These are phyloP conservation scores for Diaporthe amygdali DNA, from an alignment of 2,329 filamentous ascomycete genomes.

Conservation along the genomic window DNA sequence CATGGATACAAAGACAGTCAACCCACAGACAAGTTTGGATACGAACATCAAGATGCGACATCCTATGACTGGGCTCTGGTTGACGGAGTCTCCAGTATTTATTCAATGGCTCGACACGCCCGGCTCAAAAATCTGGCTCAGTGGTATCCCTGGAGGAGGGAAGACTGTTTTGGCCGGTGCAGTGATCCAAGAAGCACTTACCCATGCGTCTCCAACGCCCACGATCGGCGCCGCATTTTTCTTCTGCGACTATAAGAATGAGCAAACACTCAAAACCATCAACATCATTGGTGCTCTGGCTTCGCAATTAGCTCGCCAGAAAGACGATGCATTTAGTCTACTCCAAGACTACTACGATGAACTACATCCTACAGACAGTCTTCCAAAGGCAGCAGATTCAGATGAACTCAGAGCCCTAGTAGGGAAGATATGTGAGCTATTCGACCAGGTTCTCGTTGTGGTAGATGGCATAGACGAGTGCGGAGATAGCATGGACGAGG, in stretches of 20 bases:
- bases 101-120: slow-evolving; percentile 28
- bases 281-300: neutral
- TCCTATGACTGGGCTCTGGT: slow-evolving; percentile 31
- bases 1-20: slow-evolving; percentile 21
- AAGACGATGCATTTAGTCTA: neutral
- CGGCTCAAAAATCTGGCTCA: slow-evolving; percentile 31
- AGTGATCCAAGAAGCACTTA: slow-evolving; percentile 27
- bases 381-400: neutral
- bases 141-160: slow-evolving; percentile 34
- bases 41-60: slow-evolving; percentile 27
- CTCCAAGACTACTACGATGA: neutral
- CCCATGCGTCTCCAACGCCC: neutral
- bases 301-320: neutral
- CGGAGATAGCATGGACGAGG: neutral
- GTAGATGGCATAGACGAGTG: neutral
- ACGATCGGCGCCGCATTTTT: neutral
- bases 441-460: neutral
- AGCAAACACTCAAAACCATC: neutral
- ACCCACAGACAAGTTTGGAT: slow-evolving; percentile 29
- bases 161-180: slow-evolving; percentile 34
- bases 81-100: slow-evolving; percentile 24
- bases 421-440: neutral
- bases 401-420: neutral
- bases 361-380: neutral
- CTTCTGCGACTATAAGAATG: neutral